These are phyloP conservation scores for Mallotus nudiflorus DNA, from an alignment of 345 rosid species.

Conservation along the genomic window DNA sequence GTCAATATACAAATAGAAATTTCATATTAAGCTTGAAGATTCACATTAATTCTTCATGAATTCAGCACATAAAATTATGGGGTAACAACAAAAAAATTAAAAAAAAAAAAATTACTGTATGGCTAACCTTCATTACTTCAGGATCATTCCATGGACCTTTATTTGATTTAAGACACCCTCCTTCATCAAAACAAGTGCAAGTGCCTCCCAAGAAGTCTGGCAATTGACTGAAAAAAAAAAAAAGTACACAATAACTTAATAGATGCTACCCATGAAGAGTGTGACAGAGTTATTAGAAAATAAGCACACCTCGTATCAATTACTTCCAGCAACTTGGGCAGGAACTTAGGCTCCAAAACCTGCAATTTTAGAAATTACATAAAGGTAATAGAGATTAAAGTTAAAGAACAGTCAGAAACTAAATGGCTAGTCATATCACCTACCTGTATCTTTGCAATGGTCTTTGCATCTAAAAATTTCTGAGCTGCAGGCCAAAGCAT, in stretches of 20 bases:
- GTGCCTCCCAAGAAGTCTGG: conserved; percentile 96
- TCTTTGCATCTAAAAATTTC: conserved; percentile 85
- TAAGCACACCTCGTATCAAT: conserved; percentile 69
- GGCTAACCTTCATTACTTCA: conserved; percentile 78
- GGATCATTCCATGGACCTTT: conserved; percentile 99
- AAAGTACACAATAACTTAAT: not conserved
- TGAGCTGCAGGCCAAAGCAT: conserved; percentile 99
- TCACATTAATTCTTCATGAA: conserved; percentile 10
- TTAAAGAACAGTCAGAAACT: conserved; percentile 19
- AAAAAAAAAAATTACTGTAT: not conserved
- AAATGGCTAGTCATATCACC: conserved; percentile 18
- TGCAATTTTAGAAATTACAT: conserved; percentile 33
- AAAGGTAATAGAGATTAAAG: conserved; percentile 6
- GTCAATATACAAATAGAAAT: conserved; percentile 24
- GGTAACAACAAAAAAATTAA: not conserved
- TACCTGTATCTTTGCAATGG: conserved; percentile 85
- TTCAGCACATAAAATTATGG: not conserved
- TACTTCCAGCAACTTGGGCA: conserved; percentile 69
- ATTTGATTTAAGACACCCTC: conserved; percentile 91
- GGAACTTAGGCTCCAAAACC: conserved; percentile 85
- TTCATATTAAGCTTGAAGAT: conserved; percentile 21
- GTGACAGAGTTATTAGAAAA: conserved; percentile 18
- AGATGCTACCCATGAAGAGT: not conserved
- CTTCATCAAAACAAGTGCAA: conserved; percentile 70
- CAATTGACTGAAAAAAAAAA: conserved; percentile 64